phyloP scores from a whole-genome alignment of 1,284 basidiomycete species.

The Cutaneotrichosporon spelunceum region DNA sequence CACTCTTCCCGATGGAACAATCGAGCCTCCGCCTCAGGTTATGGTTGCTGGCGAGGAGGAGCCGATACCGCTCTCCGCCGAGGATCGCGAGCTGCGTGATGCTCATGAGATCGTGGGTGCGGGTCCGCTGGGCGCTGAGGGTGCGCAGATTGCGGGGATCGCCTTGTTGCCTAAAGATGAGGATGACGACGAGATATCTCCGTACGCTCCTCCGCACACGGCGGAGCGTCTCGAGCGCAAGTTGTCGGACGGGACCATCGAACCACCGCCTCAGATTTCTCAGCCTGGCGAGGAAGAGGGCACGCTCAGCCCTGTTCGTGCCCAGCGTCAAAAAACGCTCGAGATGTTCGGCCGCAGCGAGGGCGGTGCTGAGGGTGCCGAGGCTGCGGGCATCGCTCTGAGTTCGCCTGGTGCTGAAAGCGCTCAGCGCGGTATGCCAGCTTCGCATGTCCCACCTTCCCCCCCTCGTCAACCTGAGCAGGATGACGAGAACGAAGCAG shows the following conservation, averaged over 20 bases:
- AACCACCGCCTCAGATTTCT: constrained; percentile 39
- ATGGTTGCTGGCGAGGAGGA: constrained; percentile 29
- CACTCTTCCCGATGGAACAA: constrained; percentile 27
- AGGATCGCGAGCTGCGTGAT: constrained; percentile 2
- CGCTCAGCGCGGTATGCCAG: background rate
- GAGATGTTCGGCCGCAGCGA: constrained; percentile 14
- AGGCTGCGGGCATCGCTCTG: constrained; percentile 17
- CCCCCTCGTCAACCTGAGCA: background rate
- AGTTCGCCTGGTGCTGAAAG: background rate
- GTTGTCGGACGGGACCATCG: constrained; percentile 29
- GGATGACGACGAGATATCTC: background rate
- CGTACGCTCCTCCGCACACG: constrained; percentile 9
- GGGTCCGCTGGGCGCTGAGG: constrained; percentile 36
- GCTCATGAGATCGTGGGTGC: constrained; percentile 31
- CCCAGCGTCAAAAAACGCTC: constrained; percentile 2
- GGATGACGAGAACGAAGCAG: background rate
- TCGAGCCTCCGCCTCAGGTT: constrained; percentile 42
- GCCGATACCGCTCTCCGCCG: constrained; percentile 8
- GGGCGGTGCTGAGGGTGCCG: constrained; percentile 27
- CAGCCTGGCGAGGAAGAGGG: constrained; percentile 20
- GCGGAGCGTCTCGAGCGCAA: constrained; percentile 17
- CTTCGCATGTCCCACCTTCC: background rate
- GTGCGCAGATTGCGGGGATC: constrained; percentile 46
- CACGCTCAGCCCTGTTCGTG: background rate
- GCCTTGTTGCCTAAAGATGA: constrained; percentile 29